A percentile compares a stretch with the other conserved stretches of the same genome.
phyloP scores from a whole-genome alignment of 257 asterid species.

The Scutellaria minor region DNA sequence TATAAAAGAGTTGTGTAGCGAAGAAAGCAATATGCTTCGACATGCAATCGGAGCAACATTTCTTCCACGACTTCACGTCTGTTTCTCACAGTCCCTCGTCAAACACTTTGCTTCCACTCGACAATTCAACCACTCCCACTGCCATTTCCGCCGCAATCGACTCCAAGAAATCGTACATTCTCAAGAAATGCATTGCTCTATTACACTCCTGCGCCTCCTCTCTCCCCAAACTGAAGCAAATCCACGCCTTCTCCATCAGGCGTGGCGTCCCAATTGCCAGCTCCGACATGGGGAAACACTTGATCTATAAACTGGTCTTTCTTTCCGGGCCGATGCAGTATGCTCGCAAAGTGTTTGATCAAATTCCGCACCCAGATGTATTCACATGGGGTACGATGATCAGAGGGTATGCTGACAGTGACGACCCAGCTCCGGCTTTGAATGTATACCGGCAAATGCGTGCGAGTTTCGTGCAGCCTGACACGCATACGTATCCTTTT shows the following conservation, averaged over 20 bases:
- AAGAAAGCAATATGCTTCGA: constrained; percentile 34
- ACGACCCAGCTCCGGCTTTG: constrained; percentile 66
- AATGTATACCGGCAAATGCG: constrained; percentile 52
- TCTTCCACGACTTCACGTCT: constrained; percentile 17
- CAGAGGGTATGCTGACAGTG: constrained; percentile 86
- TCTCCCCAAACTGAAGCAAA: constrained; percentile 57
- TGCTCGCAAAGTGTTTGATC: constrained; percentile 59
- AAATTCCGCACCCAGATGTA: constrained; percentile 60
- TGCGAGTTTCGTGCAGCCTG: constrained; percentile 46
- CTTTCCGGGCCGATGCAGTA: constrained; percentile 72
- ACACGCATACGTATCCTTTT: constrained; percentile 80
- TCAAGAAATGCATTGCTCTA: constrained; percentile 75
- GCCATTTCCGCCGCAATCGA: constrained; percentile 23
- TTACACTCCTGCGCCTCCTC: constrained; percentile 73
- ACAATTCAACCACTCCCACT: not conserved
- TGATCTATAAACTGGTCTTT: constrained; percentile 60
- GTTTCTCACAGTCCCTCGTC: constrained; percentile 34
- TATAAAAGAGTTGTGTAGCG: no score
- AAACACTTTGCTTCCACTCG: constrained; percentile 16
- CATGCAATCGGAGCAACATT: constrained; percentile 37
- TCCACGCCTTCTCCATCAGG: constrained; percentile 77
- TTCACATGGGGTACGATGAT: constrained; percentile 86
- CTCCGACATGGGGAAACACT: constrained; percentile 69
- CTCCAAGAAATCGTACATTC: constrained; percentile 48
- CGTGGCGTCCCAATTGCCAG: constrained; percentile 59